phyloP scores from a whole-genome alignment of 1,284 basidiomycete species.

The Mycena sp. region DNA sequence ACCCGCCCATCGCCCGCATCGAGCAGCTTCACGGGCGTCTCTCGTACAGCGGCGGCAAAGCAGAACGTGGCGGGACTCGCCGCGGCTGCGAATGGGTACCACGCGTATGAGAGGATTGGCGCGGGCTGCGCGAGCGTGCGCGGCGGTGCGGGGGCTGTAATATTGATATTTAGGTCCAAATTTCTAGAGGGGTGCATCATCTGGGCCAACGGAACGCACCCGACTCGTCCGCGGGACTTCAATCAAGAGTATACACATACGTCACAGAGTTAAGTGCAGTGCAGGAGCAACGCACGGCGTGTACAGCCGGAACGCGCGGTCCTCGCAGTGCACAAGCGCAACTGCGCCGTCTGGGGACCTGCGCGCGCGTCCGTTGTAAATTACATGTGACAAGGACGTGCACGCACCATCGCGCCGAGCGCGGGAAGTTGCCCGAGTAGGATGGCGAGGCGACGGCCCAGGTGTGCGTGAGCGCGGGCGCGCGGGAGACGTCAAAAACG shows the following conservation, averaged over 20 bases:
- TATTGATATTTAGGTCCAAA: background rate
- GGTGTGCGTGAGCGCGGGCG: slow-evolving; percentile 22
- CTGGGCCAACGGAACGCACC: too few species aligned
- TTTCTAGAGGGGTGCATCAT: background rate
- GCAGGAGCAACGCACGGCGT: slow-evolving; percentile 44
- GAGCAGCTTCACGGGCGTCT: slow-evolving; percentile 83
- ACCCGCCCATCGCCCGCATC: slow-evolving; percentile 84
- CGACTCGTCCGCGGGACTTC: background rate
- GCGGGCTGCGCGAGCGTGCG: slow-evolving; percentile 49
- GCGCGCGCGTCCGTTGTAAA: background rate
- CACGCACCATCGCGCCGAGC: slow-evolving; percentile 60
- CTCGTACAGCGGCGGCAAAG: slow-evolving; percentile 82
- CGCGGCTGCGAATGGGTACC: slow-evolving; percentile 82
- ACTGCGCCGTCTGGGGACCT: slow-evolving; percentile 76
- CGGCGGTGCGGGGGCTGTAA: background rate
- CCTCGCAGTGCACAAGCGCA: slow-evolving; percentile 69
- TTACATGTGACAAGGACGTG: slow-evolving; percentile 10
- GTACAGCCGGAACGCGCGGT: slow-evolving; percentile 62
- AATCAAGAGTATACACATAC: background rate
- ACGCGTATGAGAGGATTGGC: slow-evolving; percentile 77
- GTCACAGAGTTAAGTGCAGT: background rate
- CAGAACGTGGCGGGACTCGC: slow-evolving; percentile 74
- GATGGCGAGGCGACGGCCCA: slow-evolving; percentile 34
- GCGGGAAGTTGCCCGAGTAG: slow-evolving; percentile 53
- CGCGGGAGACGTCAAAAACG: slow-evolving; percentile 28